Evolutionary conservation across 2,329 filamentous ascomycete species (phyloP), one percentile per base, ranked within the genome.

Genomic region (Stagonosporopsis cucurbitacearum): DNA sequence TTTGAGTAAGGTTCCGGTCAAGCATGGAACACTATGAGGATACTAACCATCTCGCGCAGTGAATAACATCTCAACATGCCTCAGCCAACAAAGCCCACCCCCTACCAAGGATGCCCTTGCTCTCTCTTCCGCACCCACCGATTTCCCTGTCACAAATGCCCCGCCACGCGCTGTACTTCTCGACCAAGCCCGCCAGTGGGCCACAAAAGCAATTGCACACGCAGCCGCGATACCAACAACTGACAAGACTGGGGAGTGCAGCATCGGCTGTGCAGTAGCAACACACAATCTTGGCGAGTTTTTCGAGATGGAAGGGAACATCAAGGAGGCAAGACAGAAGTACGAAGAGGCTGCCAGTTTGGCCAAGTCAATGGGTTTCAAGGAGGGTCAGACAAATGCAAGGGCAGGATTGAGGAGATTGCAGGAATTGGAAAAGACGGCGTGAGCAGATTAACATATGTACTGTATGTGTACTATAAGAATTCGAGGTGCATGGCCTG

Each of bases 211-310:
- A 2, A 78, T 93, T 30, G 80, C 82, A 20, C 84, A 92, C 53
- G 86, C 88, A 1, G 80, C 81, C 7, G 83, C 85, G 25, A 88
- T 96, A 37, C 77, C 82, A 51, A 84, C 87, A 4, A 85, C 89
- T 0, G 79, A 86, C 3, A 82, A 91, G 36, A 90, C 86, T 2
- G 82, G 88, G 45, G 91, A 96, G 69, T 97, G 94, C 69, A 92
- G 96, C 72, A 76, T 89, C 52, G 91, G 89, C 1, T 97, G 93
- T 69, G 89, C 89, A 2, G 89, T 89, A 6, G 90, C 93, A 7
- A 86, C 90, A n/a, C 90, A 91, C 74, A 96, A 96, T 71, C 84
- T 96, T 49, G 94, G 88, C 22, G 90, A 96, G 66, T 88, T 97
- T 64, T 88, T 90, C 0, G 86, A 90, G 62, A 88, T 95, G 84